phyloP scores from a whole-genome alignment of 2,329 filamentous ascomycete genomes.

The Macrophomina phaseolina region DNA sequence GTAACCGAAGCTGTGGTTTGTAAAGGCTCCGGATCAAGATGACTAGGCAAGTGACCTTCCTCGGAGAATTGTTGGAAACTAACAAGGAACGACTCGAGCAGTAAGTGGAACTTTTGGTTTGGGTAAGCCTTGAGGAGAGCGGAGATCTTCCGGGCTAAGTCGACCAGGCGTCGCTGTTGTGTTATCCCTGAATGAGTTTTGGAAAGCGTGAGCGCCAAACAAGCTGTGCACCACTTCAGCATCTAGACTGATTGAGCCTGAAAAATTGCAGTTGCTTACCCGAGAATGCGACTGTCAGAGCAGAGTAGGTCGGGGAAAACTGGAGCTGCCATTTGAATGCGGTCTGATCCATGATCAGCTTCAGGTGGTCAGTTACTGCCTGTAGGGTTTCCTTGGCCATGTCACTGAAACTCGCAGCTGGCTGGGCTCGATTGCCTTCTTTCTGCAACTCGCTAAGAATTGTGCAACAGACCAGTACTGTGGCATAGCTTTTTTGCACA shows the following conservation, averaged over 20 bases:
- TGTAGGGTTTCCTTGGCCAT: background rate
- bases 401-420: background rate
- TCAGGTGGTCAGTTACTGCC: background rate
- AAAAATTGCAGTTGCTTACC: background rate
- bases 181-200: background rate
- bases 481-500: slow-evolving; percentile 4
- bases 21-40: background rate
- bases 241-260: background rate
- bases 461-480: background rate
- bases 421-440: too few species aligned
- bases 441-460: background rate
- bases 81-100: background rate
- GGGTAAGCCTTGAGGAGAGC: background rate
- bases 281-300: slow-evolving; percentile 1
- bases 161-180: background rate
- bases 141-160: background rate
- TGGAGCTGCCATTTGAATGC: slow-evolving; percentile 1
- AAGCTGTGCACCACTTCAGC: background rate
- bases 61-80: background rate
- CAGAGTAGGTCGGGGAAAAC: slow-evolving; percentile 7
- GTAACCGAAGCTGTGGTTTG: too few species aligned
- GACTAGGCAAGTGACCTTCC: background rate
- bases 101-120: slow-evolving; percentile 1
- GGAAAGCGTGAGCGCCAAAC: background rate
- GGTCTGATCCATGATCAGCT: background rate